Percentiles rank a stretch among this genome's conserved stretches.
These are phyloP conservation scores for Spathaspora arborariae DNA, from an alignment of 805 yeast species.

Conservation along the genomic window DNA sequence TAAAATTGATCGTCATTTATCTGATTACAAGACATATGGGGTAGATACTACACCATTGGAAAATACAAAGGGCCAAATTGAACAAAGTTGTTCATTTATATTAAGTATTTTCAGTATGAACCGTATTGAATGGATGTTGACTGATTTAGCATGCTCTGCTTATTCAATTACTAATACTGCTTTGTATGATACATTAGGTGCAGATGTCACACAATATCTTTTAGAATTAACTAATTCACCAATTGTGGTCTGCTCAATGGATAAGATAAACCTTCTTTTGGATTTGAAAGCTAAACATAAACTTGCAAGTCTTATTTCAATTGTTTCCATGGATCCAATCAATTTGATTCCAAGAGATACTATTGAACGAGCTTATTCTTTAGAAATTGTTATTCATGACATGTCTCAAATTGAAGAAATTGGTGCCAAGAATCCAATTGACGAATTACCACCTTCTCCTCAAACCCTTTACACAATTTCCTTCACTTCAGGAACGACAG, in stretches of 20 bases:
- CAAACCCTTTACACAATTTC: slow-evolving; percentile 38
- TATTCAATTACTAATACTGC: slow-evolving; percentile 36
- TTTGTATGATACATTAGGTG: slow-evolving; percentile 39
- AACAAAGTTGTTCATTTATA: slow-evolving; percentile 27
- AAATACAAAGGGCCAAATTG: slow-evolving; percentile 9
- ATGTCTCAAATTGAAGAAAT: slow-evolving; percentile 26
- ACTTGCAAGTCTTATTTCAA: slow-evolving; percentile 42
- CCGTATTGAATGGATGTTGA: slow-evolving; percentile 34
- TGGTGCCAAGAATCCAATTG: slow-evolving; percentile 36
- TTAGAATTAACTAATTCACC: slow-evolving; percentile 34
- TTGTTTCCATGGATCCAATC: slow-evolving; percentile 52
- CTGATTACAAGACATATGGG: slow-evolving; percentile 14
- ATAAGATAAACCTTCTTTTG: slow-evolving; percentile 47
- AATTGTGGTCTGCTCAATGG: slow-evolving; percentile 50
- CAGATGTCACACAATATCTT: slow-evolving; percentile 29
- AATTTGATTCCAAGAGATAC: slow-evolving; percentile 13
- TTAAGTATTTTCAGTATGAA: slow-evolving; percentile 32
- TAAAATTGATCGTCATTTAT: slow-evolving; percentile 16
- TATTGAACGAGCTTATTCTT: slow-evolving; percentile 18
- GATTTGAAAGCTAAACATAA: slow-evolving; percentile 35
- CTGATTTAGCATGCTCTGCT: slow-evolving; percentile 32
- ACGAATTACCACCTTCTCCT: slow-evolving; percentile 25
- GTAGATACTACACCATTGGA: neutral
- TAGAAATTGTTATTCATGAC: slow-evolving; percentile 27
- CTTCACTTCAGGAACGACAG: slow-evolving; percentile 62